Evolutionary conservation across 2,329 filamentous ascomycete species (phyloP).

Genomic region (Acephala macrosclerotiorum): DNA sequence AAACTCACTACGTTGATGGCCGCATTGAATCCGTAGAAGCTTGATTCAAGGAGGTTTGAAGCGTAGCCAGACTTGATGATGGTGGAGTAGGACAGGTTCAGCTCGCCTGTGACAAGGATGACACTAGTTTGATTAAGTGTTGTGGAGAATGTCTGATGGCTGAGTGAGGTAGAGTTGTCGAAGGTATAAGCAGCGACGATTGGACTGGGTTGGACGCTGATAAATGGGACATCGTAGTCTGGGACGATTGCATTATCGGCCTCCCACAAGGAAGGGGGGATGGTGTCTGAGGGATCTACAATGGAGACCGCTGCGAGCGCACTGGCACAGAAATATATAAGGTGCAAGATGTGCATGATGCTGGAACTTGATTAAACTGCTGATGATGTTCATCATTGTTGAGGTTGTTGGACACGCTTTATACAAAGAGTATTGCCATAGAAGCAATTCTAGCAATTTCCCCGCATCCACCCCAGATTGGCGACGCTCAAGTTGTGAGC

Average conservation of each 20-base stretch:
- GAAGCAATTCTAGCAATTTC: neutral
- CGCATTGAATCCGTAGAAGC: slow-evolving; percentile 45
- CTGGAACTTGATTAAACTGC: neutral
- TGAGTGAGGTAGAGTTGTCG: slow-evolving; percentile 16
- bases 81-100: slow-evolving; percentile 39
- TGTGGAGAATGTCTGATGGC: slow-evolving; percentile 24
- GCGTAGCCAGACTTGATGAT: slow-evolving; percentile 44
- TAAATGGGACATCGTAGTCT: slow-evolving; percentile 25
- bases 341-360: neutral
- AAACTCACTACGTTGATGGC: slow-evolving; percentile 38
- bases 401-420: neutral
- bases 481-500: neutral
- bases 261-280: slow-evolving; percentile 28
- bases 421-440: neutral
- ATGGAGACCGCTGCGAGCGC: neutral
- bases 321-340: neutral
- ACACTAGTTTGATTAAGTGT: slow-evolving; percentile 35
- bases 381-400: neutral
- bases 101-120: slow-evolving; percentile 29
- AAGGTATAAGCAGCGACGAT: slow-evolving; percentile 16
- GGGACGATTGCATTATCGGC: slow-evolving; percentile 35
- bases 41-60: slow-evolving; percentile 41
- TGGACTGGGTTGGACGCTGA: slow-evolving; percentile 6
- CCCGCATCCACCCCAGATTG: slow-evolving; percentile 1
- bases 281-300: neutral